These are phyloP conservation scores for Penicillium sp. DNA, from an alignment of 2,329 filamentous ascomycete genomes.

Conservation along the genomic window DNA sequence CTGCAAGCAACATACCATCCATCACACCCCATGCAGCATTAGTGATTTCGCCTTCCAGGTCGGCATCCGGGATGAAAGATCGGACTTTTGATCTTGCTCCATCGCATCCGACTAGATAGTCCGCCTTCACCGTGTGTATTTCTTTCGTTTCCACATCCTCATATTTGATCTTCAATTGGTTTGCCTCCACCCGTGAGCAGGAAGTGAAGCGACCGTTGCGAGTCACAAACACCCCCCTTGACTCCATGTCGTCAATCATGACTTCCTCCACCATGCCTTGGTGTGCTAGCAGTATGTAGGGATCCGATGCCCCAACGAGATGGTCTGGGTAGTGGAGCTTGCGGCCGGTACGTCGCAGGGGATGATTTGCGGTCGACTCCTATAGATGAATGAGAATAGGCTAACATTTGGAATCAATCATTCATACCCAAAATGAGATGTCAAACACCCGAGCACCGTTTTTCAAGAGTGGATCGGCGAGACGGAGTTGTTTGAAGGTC, in stretches of 20 bases:
- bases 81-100: conserved; percentile 72
- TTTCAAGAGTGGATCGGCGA: conserved; percentile 68
- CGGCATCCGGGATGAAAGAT: conserved; percentile 58
- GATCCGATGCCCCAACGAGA: conserved; percentile 53
- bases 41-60: conserved; percentile 50
- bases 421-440: conserved; percentile 68
- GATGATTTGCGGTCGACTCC: conserved; percentile 46
- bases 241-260: conserved; percentile 68
- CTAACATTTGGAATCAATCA: not conserved
- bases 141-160: conserved; percentile 39
- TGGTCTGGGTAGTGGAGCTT: conserved; percentile 66
- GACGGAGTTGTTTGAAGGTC: conserved; percentile 70
- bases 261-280: conserved; percentile 75
- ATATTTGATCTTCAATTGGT: conserved; percentile 46
- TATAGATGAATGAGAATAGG: conserved; percentile 6
- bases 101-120: conserved; percentile 71
- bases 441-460: conserved; percentile 72
- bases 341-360: conserved; percentile 62
- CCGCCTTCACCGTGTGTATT: conserved; percentile 52
- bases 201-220: conserved; percentile 64
- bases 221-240: conserved; percentile 63
- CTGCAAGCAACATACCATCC: conserved; percentile 56
- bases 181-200: conserved; percentile 44
- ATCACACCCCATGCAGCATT: conserved; percentile 71
- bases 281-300: conserved; percentile 60